Evolutionary conservation across 1,284 basidiomycete genomes (phyloP).

Genomic region (Mycena sp.): DNA sequence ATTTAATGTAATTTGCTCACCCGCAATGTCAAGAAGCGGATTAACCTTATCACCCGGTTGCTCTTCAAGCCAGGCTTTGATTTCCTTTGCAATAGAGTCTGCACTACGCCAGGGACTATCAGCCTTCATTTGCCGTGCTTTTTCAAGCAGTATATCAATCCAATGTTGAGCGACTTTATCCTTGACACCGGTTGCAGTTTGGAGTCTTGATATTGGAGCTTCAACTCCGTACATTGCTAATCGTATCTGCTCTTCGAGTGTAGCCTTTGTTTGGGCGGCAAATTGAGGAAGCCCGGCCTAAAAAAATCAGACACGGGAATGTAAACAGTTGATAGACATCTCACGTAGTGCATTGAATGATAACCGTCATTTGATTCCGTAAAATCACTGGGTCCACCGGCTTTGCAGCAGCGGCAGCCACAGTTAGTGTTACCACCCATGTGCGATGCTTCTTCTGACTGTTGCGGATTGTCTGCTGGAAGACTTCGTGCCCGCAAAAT

Average conservation of each 20-base stretch:
- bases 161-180: background rate
- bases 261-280: background rate
- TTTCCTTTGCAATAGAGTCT: too few relatives aligned
- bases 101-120: too few relatives aligned
- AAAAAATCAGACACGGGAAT: too few relatives aligned
- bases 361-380: background rate
- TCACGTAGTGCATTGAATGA: background rate
- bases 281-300: too few relatives aligned
- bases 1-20: background rate
- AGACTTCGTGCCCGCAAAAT: background rate
- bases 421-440: background rate
- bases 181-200: background rate
- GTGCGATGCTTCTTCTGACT: background rate
- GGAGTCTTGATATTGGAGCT: background rate
- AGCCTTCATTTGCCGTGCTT: background rate
- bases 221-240: background rate
- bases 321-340: background rate
- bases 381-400: background rate
- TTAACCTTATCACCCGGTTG: too few relatives aligned
- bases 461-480: background rate
- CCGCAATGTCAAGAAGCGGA: too few relatives aligned
- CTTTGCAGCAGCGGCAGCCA: background rate
- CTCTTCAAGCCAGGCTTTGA: too few relatives aligned
- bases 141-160: background rate
- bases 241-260: background rate